These are phyloP conservation scores for Drechslerella stenobrocha DNA, from an alignment of 2,329 filamentous ascomycete genomes.

Conservation along the genomic window DNA sequence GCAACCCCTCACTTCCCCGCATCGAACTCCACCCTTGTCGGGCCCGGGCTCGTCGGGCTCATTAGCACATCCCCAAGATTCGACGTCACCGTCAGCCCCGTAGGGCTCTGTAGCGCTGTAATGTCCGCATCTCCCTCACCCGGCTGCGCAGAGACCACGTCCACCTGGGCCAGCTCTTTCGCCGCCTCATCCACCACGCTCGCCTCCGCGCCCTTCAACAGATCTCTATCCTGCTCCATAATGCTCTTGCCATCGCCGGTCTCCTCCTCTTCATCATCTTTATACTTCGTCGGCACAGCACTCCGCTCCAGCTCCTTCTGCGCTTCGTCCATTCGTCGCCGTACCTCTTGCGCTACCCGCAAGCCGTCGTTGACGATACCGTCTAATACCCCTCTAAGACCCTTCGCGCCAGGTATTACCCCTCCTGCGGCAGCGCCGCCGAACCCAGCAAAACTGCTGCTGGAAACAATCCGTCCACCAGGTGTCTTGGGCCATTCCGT, in stretches of 20 bases:
- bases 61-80: slow-evolving; percentile 53
- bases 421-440: slow-evolving; percentile 61
- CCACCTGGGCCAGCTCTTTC: slow-evolving; percentile 53
- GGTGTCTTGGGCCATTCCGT: slow-evolving; percentile 47
- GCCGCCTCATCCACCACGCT: slow-evolving; percentile 61
- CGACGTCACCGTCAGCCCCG: slow-evolving; percentile 50
- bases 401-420: slow-evolving; percentile 63
- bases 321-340: slow-evolving; percentile 90
- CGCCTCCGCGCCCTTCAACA: slow-evolving; percentile 74
- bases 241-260: slow-evolving; percentile 67
- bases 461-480: slow-evolving; percentile 55
- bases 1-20: slow-evolving; percentile 3
- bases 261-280: slow-evolving; percentile 68
- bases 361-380: slow-evolving; percentile 98
- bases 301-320: slow-evolving; percentile 88
- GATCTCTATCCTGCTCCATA: slow-evolving; percentile 64
- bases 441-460: slow-evolving; percentile 56
- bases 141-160: slow-evolving; percentile 54
- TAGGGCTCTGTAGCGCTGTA: slow-evolving; percentile 32
- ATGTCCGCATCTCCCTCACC: slow-evolving; percentile 50
- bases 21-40: slow-evolving; percentile 54
- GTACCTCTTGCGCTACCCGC: slow-evolving; percentile 84
- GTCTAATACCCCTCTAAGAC: slow-evolving; percentile 87
- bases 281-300: slow-evolving; percentile 65
- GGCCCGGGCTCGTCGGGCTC: slow-evolving; percentile 16